Evolutionary conservation across 2,329 filamentous ascomycete genomes (phyloP).

Genomic region (Podosphaera fusca): DNA sequence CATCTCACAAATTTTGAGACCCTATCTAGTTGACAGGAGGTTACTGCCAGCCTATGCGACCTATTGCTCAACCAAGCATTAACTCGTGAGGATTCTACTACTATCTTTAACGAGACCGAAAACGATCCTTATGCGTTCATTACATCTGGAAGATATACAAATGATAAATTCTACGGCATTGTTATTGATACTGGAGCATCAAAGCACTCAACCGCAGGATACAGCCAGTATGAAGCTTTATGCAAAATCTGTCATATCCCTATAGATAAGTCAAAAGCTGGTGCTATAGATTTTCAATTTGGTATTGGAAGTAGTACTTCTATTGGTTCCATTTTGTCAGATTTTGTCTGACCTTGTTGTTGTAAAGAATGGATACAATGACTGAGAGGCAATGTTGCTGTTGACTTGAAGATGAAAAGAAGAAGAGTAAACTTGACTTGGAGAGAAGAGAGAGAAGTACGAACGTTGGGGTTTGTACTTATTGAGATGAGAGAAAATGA

Average conservation of each 20-base stretch:
- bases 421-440: no score
- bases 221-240: no score
- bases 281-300: neutral
- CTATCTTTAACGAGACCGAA: neutral
- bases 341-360: no score
- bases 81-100: neutral
- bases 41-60: neutral
- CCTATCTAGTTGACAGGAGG: neutral
- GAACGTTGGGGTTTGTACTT: no score
- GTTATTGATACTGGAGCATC: conserved; percentile 1
- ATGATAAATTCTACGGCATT: neutral
- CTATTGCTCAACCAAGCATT: neutral
- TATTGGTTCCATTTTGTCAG: neutral
- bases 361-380: no score
- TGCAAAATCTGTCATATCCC: no score
- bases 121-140: no score
- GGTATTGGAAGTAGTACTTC: neutral
- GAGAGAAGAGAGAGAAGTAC: no score
- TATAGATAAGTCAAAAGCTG: neutral
- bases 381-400: no score
- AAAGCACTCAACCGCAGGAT: neutral
- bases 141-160: no score
- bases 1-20: neutral
- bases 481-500: no score
- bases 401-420: no score